phyloP scores from a whole-genome alignment of 306 rosid species.

The Cucurbita pepo region DNA sequence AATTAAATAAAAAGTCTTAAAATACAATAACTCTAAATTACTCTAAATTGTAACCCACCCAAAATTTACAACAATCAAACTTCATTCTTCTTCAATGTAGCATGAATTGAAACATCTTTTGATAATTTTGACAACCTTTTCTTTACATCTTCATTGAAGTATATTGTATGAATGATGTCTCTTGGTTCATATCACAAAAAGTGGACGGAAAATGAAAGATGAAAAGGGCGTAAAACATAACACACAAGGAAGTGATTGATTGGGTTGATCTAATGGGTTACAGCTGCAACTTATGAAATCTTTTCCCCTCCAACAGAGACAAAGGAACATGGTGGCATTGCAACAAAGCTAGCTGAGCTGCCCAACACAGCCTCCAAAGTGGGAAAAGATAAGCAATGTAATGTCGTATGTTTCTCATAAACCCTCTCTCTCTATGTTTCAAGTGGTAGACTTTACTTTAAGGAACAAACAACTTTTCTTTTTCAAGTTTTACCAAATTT shows the following conservation, averaged over 20 bases:
- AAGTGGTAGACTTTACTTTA: neutral
- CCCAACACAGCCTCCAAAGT: slow-evolving; percentile 4
- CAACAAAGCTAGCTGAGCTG: neutral
- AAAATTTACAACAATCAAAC: too few species aligned
- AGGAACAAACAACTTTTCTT: neutral
- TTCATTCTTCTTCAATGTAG: too few species aligned
- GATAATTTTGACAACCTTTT: too few species aligned
- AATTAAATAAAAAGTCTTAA: too few species aligned
- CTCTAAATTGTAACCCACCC: too few species aligned
- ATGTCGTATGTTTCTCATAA: neutral
- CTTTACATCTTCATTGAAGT: too few species aligned
- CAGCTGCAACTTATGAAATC: neutral
- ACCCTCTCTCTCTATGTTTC: neutral
- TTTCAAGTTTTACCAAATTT: neutral
- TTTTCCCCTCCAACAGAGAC: neutral
- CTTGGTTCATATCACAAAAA: too few species aligned
- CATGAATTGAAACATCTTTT: too few species aligned
- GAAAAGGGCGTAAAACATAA: neutral
- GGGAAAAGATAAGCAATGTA: neutral
- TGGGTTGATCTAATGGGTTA: neutral
- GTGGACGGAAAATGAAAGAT: neutral
- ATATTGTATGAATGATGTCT: too few species aligned
- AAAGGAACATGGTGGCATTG: neutral
- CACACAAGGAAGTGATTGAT: neutral
- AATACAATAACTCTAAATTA: too few species aligned